A percentile compares a stretch with the other conserved stretches of the same genome.
Evolutionary conservation across 768 basidiomycete genomes (phyloP).

Genomic region (Phylloporus sp.): DNA sequence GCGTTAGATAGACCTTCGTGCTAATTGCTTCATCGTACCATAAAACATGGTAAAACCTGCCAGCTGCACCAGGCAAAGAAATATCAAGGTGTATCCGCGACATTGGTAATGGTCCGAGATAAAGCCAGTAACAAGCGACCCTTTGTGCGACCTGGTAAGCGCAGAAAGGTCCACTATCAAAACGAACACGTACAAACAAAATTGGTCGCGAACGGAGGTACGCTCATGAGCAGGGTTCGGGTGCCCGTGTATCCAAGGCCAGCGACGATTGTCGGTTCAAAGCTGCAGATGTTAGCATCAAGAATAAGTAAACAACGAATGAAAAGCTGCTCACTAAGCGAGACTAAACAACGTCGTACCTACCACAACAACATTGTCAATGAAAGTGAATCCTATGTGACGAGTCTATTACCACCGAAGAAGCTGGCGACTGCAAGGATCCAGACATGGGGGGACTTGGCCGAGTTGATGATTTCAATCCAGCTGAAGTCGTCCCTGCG

Average conservation of each 20-base stretch:
- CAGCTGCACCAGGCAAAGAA: constrained; percentile 40
- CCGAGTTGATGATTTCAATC: constrained; percentile 48
- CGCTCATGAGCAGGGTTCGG: constrained; percentile 58
- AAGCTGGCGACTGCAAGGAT: constrained; percentile 49
- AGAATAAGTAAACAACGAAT: constrained; percentile 7
- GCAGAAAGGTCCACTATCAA: neutral
- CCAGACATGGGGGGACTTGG: constrained; percentile 54
- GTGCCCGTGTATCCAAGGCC: constrained; percentile 53
- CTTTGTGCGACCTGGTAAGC: constrained; percentile 4
- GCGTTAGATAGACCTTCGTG: neutral
- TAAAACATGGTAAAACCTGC: constrained; percentile 56
- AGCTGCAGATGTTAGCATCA: constrained; percentile 48
- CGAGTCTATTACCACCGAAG: constrained; percentile 41
- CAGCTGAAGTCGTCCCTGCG: constrained; percentile 49
- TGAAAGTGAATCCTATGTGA: neutral
- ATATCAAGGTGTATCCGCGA: constrained; percentile 46
- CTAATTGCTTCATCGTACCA: constrained; percentile 30
- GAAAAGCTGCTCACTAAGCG: constrained; percentile 19
- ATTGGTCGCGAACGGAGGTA: constrained; percentile 47
- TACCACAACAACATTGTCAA: constrained; percentile 3
- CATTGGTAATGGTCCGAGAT: constrained; percentile 53
- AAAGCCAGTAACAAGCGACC: constrained; percentile 37
- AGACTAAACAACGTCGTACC: constrained; percentile 16
- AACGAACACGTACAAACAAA: constrained; percentile 38
- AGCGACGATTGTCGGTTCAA: constrained; percentile 69